Evolutionary conservation across 2,329 filamentous ascomycete species (phyloP).

Genomic region (Aspergillus texensis): DNA sequence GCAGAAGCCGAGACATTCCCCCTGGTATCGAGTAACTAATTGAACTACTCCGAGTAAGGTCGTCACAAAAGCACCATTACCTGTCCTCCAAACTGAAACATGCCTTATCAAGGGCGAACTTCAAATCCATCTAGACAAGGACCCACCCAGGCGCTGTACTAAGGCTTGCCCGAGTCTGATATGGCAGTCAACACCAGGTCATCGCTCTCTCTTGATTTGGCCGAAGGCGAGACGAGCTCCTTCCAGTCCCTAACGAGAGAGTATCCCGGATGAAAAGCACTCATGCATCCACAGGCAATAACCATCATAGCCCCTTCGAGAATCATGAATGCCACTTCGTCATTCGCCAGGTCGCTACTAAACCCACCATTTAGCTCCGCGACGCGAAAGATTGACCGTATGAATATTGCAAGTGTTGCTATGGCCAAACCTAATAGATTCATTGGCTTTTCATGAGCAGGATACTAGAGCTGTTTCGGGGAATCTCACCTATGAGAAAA

Average conservation of each 20-base stretch:
- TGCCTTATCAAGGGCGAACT: neutral
- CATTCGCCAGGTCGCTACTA: slow-evolving; percentile 50
- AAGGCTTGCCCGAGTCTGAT: neutral
- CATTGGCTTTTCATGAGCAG: neutral
- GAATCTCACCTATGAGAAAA: neutral
- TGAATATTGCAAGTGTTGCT: slow-evolving; percentile 50
- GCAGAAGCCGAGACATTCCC: neutral
- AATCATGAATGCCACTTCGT: slow-evolving; percentile 55
- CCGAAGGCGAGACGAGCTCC: neutral
- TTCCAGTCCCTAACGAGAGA: neutral
- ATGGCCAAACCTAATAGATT: slow-evolving; percentile 33
- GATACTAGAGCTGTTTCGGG: neutral
- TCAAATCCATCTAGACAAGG: neutral
- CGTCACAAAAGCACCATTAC: neutral
- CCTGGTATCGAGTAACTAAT: no score
- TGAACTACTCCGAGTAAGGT: no score
- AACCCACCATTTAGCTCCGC: slow-evolving; percentile 55
- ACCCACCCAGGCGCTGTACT: neutral
- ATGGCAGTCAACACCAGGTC: neutral
- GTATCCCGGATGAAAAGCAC: slow-evolving; percentile 50
- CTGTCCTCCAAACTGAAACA: neutral
- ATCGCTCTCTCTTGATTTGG: neutral
- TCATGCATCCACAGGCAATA: slow-evolving; percentile 49
- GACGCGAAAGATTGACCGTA: slow-evolving; percentile 54
- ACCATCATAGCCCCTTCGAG: slow-evolving; percentile 59